Evolutionary conservation across 164 flowering plant species (phyloP).

Genomic region (Liriodendron chinense): DNA sequence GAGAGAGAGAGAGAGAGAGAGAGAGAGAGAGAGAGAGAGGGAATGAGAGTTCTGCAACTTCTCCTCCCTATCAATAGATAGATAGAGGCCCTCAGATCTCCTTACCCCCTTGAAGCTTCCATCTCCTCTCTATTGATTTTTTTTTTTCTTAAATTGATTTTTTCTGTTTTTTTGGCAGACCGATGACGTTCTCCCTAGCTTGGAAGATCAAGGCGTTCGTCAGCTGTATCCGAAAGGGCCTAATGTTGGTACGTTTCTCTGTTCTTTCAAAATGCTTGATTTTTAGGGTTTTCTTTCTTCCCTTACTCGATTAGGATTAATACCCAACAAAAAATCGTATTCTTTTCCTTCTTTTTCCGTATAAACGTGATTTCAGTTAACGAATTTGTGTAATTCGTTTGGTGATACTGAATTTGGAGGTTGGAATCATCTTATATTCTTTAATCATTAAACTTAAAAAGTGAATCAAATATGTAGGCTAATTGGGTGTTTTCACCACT

Average conservation of each 20-base stretch:
- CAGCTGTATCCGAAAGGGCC: slow-evolving; percentile 83
- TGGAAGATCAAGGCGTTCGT: slow-evolving; percentile 96
- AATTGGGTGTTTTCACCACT: too few relatives aligned
- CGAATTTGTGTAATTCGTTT: neutral
- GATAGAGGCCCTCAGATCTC: neutral
- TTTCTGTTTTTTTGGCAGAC: slow-evolving; percentile 41
- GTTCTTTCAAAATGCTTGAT: neutral
- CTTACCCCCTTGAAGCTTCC: neutral
- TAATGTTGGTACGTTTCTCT: slow-evolving; percentile 55
- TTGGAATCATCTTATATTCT: too few relatives aligned
- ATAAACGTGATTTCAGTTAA: too few relatives aligned
- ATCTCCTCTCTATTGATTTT: neutral
- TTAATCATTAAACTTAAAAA: too few relatives aligned
- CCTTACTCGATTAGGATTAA: neutral
- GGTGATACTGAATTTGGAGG: neutral
- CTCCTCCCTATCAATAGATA: neutral
- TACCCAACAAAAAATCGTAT: neutral
- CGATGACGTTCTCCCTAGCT: slow-evolving; percentile 86
- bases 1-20: too few relatives aligned
- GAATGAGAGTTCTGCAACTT: neutral
- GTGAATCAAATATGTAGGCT: too few relatives aligned
- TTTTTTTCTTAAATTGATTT: neutral
- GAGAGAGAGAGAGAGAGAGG: too few relatives aligned
- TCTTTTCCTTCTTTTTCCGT: neutral
- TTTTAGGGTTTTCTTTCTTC: neutral